Conservation (phyloP, 2,329 filamentous ascomycete genomes). For the Colletotrichum sp. region DNA sequence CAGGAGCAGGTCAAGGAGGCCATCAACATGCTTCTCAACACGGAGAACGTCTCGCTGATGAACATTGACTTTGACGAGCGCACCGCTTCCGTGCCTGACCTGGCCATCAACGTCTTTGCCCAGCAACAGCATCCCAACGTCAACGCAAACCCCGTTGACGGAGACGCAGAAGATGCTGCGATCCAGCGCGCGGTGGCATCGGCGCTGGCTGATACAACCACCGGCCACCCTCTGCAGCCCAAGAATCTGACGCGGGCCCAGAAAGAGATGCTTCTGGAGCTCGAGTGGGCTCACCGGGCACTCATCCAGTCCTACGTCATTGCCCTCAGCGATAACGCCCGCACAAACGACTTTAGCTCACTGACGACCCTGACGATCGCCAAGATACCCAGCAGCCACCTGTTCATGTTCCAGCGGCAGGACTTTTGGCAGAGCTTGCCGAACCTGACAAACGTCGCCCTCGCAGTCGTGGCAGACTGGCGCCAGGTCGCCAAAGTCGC, state of each 20-base stretch:
- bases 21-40: slow-evolving; percentile 37
- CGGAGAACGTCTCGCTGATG: slow-evolving; percentile 34
- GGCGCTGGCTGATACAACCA: slow-evolving; percentile 18
- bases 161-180: background rate
- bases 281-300: slow-evolving; percentile 71
- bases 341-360: slow-evolving; percentile 49
- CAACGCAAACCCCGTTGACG: slow-evolving; percentile 20
- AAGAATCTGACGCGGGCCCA: slow-evolving; percentile 65
- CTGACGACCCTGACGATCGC: slow-evolving; percentile 68
- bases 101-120: background rate
- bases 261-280: slow-evolving; percentile 71
- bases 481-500: slow-evolving; percentile 59
- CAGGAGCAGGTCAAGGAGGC: slow-evolving; percentile 35
- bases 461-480: slow-evolving; percentile 72
- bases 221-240: slow-evolving; percentile 51
- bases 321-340: slow-evolving; percentile 64
- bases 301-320: slow-evolving; percentile 73
- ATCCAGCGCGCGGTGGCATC: slow-evolving; percentile 3
- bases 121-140: background rate
- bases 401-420: slow-evolving; percentile 58
- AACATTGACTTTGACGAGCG: slow-evolving; percentile 38
- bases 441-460: slow-evolving; percentile 55
- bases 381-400: slow-evolving; percentile 66
- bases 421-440: slow-evolving; percentile 69
- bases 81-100: background rate